Conservation (phyloP, 805 yeast genomes). For the Sugiyamaella chiloensis region DNA sequence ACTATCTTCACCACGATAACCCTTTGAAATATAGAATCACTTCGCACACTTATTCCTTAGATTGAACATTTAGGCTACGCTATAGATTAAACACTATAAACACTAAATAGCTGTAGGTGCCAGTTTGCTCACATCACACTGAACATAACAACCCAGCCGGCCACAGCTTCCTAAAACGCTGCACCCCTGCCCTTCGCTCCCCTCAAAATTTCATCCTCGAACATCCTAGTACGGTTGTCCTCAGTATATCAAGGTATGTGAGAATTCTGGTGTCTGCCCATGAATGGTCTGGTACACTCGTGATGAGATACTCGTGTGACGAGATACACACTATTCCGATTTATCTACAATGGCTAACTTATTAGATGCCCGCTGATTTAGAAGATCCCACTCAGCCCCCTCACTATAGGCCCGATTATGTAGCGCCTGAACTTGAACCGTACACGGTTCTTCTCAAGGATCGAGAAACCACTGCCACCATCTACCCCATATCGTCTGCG, state of each 20-base stretch:
- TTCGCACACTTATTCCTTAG: too few relatives aligned
- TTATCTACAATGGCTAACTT: not conserved
- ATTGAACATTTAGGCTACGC: too few relatives aligned
- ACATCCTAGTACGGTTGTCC: slow-evolving; percentile 5
- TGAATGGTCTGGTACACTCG: not conserved
- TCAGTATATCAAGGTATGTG: slow-evolving; percentile 13
- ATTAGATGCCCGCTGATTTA: slow-evolving; percentile 44
- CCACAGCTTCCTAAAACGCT: too few relatives aligned
- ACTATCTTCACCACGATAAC: too few relatives aligned
- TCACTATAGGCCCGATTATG: slow-evolving; percentile 44
- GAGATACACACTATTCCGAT: too few relatives aligned
- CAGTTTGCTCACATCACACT: too few relatives aligned
- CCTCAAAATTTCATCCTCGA: slow-evolving; percentile 1
- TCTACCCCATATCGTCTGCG: slow-evolving; percentile 74
- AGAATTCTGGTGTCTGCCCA: slow-evolving; percentile 4
- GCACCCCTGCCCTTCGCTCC: too few relatives aligned
- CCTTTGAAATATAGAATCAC: too few relatives aligned
- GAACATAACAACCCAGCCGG: too few relatives aligned
- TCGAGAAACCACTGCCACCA: slow-evolving; percentile 88
- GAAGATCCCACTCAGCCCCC: slow-evolving; percentile 50
- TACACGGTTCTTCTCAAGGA: slow-evolving; percentile 79
- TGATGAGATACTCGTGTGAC: too few relatives aligned
- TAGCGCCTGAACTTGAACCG: slow-evolving; percentile 47
- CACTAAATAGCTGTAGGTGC: too few relatives aligned
- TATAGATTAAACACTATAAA: too few relatives aligned